A percentile compares a stretch with the other conserved stretches of the same genome.
phyloP scores from a whole-genome alignment of 805 yeast genomes.

The Kuraishia hungarica region DNA sequence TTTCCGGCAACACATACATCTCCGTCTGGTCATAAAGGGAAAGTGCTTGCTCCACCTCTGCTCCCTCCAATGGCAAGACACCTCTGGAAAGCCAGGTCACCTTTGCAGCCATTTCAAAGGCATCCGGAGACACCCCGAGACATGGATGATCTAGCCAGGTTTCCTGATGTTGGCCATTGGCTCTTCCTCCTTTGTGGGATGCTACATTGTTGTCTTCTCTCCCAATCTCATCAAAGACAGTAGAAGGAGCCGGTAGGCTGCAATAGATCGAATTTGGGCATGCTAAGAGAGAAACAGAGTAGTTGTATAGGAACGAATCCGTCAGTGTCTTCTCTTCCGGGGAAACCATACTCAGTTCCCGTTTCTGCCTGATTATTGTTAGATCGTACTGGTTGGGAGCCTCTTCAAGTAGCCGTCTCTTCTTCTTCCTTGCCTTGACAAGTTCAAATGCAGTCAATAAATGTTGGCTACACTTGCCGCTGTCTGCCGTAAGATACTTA shows the following conservation, averaged over 20 bases:
- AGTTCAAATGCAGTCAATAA: conserved; percentile 2
- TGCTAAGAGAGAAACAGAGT: conserved; percentile 1
- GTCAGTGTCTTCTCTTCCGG: conserved; percentile 3
- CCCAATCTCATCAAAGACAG: background rate
- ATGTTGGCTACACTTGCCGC: background rate
- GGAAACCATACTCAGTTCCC: background rate
- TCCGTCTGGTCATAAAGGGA: background rate
- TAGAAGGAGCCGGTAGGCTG: conserved; percentile 2
- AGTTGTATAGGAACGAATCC: conserved; percentile 4
- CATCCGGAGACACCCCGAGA: background rate
- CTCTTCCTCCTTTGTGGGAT: background rate
- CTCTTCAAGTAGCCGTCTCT: background rate
- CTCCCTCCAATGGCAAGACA: background rate
- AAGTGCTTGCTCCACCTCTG: background rate
- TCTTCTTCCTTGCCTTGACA: conserved; percentile 1
- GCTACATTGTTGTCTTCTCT: background rate
- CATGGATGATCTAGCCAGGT: background rate
- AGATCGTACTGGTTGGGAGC: background rate
- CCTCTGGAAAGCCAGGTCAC: background rate
- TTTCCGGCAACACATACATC: background rate
- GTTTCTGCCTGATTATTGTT: background rate
- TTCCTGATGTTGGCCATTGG: background rate
- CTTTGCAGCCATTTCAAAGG: background rate
- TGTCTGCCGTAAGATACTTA: conserved; percentile 1
- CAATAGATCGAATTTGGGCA: conserved; percentile 1